phyloP scores from a whole-genome alignment of 177 flowering plant species.

The Vitis hybrid region DNA sequence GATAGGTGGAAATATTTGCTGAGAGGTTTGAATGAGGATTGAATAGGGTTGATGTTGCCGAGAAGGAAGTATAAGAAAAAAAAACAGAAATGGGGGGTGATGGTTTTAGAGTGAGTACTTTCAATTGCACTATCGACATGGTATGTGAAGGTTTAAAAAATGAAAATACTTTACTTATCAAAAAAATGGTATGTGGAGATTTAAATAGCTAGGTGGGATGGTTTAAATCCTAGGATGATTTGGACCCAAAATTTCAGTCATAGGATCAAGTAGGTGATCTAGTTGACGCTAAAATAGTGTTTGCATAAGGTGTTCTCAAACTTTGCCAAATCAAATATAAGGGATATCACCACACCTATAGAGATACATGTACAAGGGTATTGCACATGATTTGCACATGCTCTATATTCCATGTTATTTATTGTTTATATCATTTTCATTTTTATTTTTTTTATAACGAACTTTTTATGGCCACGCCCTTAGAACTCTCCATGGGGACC shows the following conservation, averaged over 20 bases:
- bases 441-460: too few relatives aligned
- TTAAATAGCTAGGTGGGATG: background rate
- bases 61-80: background rate
- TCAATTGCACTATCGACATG: slow-evolving; percentile 4
- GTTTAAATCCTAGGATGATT: background rate
- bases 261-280: background rate
- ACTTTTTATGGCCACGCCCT: too few relatives aligned
- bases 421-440: too few relatives aligned
- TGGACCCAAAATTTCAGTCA: background rate
- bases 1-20: slow-evolving; percentile 17
- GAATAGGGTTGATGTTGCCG: background rate
- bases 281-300: background rate
- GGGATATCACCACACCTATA: too few relatives aligned
- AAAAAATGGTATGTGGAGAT: background rate
- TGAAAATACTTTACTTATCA: too few relatives aligned
- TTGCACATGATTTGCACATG: too few relatives aligned
- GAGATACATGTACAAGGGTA: too few relatives aligned
- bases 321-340: too few relatives aligned
- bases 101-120: background rate
- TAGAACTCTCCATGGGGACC: too few relatives aligned
- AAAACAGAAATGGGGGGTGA: background rate
- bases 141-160: background rate
- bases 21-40: slow-evolving; percentile 17
- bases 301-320: background rate
- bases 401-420: too few relatives aligned